Evolutionary conservation across 495 filamentous ascomycete species (phyloP), one percentile per base, ranked within the genome.

Genomic region (Penicillium turbatum): DNA sequence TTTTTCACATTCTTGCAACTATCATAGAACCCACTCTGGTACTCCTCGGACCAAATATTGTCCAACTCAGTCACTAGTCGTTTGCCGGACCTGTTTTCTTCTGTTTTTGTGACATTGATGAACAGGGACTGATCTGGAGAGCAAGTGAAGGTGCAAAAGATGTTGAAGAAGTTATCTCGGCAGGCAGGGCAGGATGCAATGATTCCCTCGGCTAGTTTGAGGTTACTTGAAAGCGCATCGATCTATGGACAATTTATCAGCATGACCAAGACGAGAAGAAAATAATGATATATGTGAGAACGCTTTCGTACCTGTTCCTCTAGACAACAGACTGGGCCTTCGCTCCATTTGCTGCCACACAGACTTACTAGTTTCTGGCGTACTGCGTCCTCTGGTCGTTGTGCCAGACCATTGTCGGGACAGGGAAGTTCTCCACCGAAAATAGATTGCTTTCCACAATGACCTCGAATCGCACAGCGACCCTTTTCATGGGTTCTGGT

Each of bases 1-100:
- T 97, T 96, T 65, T 97, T 97, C 66, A 98, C 90, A 67, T 97
- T 89, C 70, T 97, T 98, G 74, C 93, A 98, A 67, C 93, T 97
- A 65, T 95, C 79, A 69, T 89, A 98, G 72, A 97, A 96, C 3
- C 89, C 91, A 35, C 81, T 80, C 24, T 90, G 92, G 71, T 92
- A 98, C 46, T 86, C 79, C 48, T 91, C 79, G 0, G 89, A 89
- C 64, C 95, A 83, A n/a, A 97, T 65, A 57, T 96, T 90, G 59
- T 97, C 90, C 19, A 97, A 68, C 70, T 96, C 91, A 1, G 86
- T 90, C 37, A 96, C 91, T 19, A 90, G 72, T 30, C 69, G 72
- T 65, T 95, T 95, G 41, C 78, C 78, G 5, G 81, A 81, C 32
- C 78, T 84, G 39, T 81, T 77, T 55, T 79, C 71, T 57, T 83